Evolutionary conservation across 805 yeast genomes (phyloP).

Genomic region (Wickerhamomyces queroliae): DNA sequence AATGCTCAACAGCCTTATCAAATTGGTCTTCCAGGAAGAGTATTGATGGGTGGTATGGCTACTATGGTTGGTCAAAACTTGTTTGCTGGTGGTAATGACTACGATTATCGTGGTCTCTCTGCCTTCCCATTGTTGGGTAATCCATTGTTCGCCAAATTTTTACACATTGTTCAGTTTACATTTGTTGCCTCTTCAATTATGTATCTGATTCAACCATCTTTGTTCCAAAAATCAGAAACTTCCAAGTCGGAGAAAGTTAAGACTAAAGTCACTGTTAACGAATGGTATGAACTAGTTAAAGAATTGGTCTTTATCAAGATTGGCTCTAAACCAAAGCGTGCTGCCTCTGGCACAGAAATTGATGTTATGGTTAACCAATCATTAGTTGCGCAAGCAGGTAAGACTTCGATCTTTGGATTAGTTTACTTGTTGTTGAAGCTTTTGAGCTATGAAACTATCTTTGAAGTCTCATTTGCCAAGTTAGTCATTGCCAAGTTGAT

Average conservation of each 20-base stretch:
- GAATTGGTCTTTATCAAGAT: slow-evolving; percentile 18
- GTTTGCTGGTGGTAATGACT: slow-evolving; percentile 22
- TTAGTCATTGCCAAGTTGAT: slow-evolving; percentile 16
- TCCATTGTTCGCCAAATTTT: slow-evolving; percentile 22
- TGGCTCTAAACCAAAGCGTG: slow-evolving; percentile 10
- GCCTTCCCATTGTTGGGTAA: slow-evolving; percentile 33
- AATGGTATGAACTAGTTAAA: slow-evolving; percentile 21
- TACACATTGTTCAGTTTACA: slow-evolving; percentile 20
- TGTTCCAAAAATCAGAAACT: slow-evolving; percentile 5
- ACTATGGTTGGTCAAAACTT: slow-evolving; percentile 35
- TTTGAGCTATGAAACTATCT: slow-evolving; percentile 13
- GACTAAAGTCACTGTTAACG: slow-evolving; percentile 3
- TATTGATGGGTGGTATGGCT: slow-evolving; percentile 44
- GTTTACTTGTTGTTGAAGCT: slow-evolving; percentile 14
- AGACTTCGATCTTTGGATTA: slow-evolving; percentile 4
- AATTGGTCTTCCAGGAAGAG: slow-evolving; percentile 27
- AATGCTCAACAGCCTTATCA: slow-evolving; percentile 18
- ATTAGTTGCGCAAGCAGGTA: slow-evolving; percentile 5
- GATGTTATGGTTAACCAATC: slow-evolving; percentile 9
- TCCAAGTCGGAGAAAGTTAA: slow-evolving; percentile 1
- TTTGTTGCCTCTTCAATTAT: slow-evolving; percentile 19
- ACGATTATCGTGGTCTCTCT: slow-evolving; percentile 38
- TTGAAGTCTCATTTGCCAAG: slow-evolving; percentile 21
- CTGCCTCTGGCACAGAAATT: slow-evolving; percentile 15
- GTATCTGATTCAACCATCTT: slow-evolving; percentile 14